Evolutionary conservation across 768 basidiomycete species (phyloP).

Genomic region (Boletus vinaceobasis): DNA sequence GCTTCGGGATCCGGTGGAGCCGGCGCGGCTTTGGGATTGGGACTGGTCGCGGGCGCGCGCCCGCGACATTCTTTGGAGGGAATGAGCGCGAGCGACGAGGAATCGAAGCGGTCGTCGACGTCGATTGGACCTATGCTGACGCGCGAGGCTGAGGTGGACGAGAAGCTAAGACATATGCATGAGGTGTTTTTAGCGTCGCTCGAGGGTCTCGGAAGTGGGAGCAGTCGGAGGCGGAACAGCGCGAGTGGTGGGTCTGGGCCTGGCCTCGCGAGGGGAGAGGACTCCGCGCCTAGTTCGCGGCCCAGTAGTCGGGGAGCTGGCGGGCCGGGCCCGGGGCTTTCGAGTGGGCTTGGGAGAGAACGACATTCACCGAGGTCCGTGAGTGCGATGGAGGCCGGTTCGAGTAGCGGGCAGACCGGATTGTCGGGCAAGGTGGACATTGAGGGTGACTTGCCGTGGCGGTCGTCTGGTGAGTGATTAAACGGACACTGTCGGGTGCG

Average conservation of each 20-base stretch:
- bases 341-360: slow-evolving; percentile 21
- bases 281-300: slow-evolving; percentile 1
- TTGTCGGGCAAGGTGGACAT: slow-evolving; percentile 38
- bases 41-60: slow-evolving; percentile 15
- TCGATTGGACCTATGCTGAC: slow-evolving; percentile 55
- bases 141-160: slow-evolving; percentile 64
- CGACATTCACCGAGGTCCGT: slow-evolving; percentile 32
- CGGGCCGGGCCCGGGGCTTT: slow-evolving; percentile 8
- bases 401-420: slow-evolving; percentile 33
- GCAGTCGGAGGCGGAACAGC: slow-evolving; percentile 28
- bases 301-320: slow-evolving; percentile 7
- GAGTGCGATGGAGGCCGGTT: slow-evolving; percentile 17
- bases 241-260: slow-evolving; percentile 6
- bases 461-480: slow-evolving; percentile 7
- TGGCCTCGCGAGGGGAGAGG: slow-evolving; percentile 12
- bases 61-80: slow-evolving; percentile 18
- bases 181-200: slow-evolving; percentile 63
- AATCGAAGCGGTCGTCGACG: slow-evolving; percentile 23
- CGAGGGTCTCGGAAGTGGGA: slow-evolving; percentile 49
- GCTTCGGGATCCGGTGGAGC: neutral
- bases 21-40: slow-evolving; percentile 10
- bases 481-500: neutral
- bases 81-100: slow-evolving; percentile 15
- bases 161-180: slow-evolving; percentile 61
- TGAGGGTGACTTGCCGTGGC: slow-evolving; percentile 22